Evolutionary conservation across 169 alveolate genomes (phyloP).

Genomic region (Cryptosporidium meleagridis): DNA sequence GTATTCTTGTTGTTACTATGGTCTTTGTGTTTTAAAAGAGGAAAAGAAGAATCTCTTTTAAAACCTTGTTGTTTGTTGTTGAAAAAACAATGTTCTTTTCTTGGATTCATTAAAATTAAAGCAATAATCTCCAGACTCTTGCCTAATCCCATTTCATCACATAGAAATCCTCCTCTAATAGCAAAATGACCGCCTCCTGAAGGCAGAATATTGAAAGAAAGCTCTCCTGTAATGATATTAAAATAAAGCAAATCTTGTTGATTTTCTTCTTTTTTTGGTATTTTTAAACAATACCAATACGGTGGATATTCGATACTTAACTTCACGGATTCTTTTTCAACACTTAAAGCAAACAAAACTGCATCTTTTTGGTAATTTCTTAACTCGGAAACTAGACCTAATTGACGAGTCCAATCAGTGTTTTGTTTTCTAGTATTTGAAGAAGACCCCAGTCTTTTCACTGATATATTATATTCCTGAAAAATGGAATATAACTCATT

Average conservation of each 20-base stretch:
- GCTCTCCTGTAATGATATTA: conserved; percentile 43
- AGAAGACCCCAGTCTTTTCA: conserved; percentile 30
- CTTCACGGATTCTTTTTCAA: conserved; percentile 1
- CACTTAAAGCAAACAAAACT: conserved; percentile 23
- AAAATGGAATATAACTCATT: conserved; percentile 41
- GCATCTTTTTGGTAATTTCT: conserved; percentile 68
- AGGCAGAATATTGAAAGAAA: neutral
- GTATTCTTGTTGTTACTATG: neutral
- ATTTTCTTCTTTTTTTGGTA: neutral
- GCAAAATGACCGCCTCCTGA: conserved; percentile 54
- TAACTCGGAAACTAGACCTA: conserved; percentile 5
- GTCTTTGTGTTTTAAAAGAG: neutral
- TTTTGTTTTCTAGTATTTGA: neutral
- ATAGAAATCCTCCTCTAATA: conserved; percentile 47
- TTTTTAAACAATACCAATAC: conserved; percentile 12
- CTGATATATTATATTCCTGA: conserved; percentile 12
- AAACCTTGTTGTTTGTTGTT: neutral
- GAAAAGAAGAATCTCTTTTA: neutral
- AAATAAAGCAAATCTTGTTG: neutral
- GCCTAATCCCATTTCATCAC: conserved; percentile 75
- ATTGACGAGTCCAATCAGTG: conserved; percentile 14
- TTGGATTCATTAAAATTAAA: conserved; percentile 16
- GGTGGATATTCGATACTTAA: conserved; percentile 43
- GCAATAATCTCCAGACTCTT: conserved; percentile 62
- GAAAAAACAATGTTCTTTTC: neutral